Conservation (phyloP, 495 filamentous ascomycete genomes). For the Neurospora pannonica region DNA sequence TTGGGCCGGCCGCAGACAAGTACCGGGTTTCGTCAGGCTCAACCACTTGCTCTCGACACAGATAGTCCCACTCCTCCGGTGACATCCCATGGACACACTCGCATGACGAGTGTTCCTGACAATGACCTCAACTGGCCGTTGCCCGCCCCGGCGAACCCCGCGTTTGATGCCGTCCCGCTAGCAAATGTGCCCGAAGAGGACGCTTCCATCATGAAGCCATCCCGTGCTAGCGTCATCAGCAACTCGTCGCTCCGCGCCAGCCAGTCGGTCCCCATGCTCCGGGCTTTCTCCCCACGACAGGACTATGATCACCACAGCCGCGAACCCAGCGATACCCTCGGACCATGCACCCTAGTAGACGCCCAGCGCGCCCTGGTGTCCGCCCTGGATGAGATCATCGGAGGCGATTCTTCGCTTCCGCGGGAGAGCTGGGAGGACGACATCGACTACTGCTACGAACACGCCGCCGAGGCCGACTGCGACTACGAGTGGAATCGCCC, state of each 20-base stretch:
- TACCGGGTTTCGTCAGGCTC: constrained; percentile 31
- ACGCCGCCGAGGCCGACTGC: constrained; percentile 81
- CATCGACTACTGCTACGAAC: constrained; percentile 90
- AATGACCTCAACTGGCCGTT: constrained; percentile 38
- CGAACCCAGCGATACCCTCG: constrained; percentile 34
- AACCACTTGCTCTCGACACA: constrained; percentile 19
- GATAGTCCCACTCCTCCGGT: constrained; percentile 19
- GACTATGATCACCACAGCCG: constrained; percentile 17
- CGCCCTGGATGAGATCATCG: constrained; percentile 21
- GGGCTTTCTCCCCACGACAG: constrained; percentile 24
- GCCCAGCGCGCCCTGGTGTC: constrained; percentile 23
- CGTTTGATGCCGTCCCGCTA: constrained; percentile 35
- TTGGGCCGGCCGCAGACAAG: constrained; percentile 32
- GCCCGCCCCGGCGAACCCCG: constrained; percentile 31
- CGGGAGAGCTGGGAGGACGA: constrained; percentile 78
- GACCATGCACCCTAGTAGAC: constrained; percentile 27
- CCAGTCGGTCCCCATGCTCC: constrained; percentile 37
- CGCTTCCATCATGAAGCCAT: constrained; percentile 15
- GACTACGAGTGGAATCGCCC: constrained; percentile 77
- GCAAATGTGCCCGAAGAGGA: constrained; percentile 70
- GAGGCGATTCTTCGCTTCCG: constrained; percentile 27
- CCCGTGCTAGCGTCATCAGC: constrained; percentile 31
- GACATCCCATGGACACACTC: constrained; percentile 20
- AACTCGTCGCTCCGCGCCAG: constrained; percentile 38
- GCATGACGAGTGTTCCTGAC: constrained; percentile 37